Evolutionary conservation across 495 filamentous ascomycete species (phyloP), one percentile per base, ranked within the genome.

Genomic region (Xeromyces bisporus): DNA sequence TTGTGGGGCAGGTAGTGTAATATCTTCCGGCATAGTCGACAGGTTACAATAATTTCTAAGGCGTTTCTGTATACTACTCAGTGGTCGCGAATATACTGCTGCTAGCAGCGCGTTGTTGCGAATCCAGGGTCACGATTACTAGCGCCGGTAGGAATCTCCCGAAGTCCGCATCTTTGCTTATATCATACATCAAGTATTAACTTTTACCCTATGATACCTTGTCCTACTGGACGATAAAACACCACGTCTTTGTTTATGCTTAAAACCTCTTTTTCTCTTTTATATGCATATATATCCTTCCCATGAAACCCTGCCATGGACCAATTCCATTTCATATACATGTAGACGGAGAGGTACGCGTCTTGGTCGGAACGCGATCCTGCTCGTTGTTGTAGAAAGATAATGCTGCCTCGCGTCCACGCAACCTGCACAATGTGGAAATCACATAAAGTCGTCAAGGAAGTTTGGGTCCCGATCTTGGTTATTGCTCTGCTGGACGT

Each of bases 381-480:
- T n/a, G n/a, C n/a, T n/a, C n/a, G n/a, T n/a, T n/a, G n/a, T n/a
- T 6, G 10, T 6, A 23, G 10, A 6, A 20, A 33, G 25, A 20
- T 15, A 6, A 7, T n/a, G 21, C 13, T 15, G 8, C 29, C 11
- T 4, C 13, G 18, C 43, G 35, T 11, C 15, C 21, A 33, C 20
- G 15, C 15, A 23, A 15, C 23, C 24, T 18, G 26, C 16, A 26
- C n/a, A n/a, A n/a, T n/a, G n/a, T n/a, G n/a, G 12, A 20, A 25
- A 31, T 66, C 53, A 69, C 65, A 69, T 69, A 35, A 69, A 69
- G 46, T 69, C 66, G 29, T 66, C 60, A 11, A 60, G 34, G 34
- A 64, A 60, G 32, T 67, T 52, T 16, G 57, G 42, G 37, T 63
- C 62, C 12, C 57, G 60, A 30, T 66, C 59, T 45, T 67, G 53